Base-by-base conservation (phyloP, 352 stramenopile species). In the Phytopythium kandeliae region DNA sequence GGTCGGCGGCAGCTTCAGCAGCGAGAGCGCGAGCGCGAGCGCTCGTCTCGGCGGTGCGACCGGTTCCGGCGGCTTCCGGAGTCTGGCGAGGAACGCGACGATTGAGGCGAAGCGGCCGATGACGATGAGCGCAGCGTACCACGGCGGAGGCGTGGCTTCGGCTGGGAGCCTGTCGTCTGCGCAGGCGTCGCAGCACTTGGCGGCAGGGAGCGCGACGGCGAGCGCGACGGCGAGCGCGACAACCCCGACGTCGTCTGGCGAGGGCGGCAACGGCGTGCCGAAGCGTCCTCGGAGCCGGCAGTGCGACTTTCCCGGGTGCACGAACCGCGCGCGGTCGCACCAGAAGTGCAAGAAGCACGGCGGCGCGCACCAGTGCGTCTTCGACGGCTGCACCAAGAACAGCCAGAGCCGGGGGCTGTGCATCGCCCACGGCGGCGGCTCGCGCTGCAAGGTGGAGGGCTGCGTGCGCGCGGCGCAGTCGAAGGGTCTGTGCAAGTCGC, bases 321-420 rank as follows among this genome's bases (percentile, higher is more conserved):
- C 67, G 28, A 92, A 92, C 63, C 75, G 84, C 30, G 84, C 84
- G 31, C 77, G 81, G 37, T 91, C 80, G 26, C 81, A 95, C 53
- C 81, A 92, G 53, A 88, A 90, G 49, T 95, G 85, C 78, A 95
- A 95, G 59, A 95, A 93, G 31, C 85, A 95, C 57, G 85, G 85
- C 24, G 85, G 85, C n/a, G 85, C 82, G 2, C 80, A 91, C 41
- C 85, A 89, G 48, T 95, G 85, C 34, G 78, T 86, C 19, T 86
- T 85, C 41, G 78, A 89, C 59, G 85, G 85, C 7, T 95, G 85
- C 59, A 73, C 65, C 50, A 95, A 95, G 67, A 95, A 93, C 69
- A 91, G 78, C 54, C 81, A 95, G 65, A 92, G 82, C 59, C 78
- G 84, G 8, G 84, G 84, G 13, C 54, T 95, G 40, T 95, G 84